Base-by-base conservation (phyloP, 345 rosid genomes). In the Populus simonii region DNA sequence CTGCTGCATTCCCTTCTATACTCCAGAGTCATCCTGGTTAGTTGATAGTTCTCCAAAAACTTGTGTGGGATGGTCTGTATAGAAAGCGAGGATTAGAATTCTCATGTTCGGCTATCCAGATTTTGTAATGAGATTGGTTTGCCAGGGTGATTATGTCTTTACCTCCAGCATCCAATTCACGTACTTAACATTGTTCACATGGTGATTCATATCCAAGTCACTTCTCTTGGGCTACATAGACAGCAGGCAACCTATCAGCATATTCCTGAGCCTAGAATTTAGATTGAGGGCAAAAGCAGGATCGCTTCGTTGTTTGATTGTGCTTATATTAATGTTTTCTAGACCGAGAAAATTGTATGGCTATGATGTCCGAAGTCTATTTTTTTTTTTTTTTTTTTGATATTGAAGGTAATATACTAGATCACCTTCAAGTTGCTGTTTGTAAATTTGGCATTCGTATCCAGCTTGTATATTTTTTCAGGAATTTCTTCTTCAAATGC, bases 91-190 rank as follows among this genome's bases (percentile, higher is more conserved):
- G 2, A 7, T 20, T 53, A 20, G 23, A 53, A 53, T 53, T 53
- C 61, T 20, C 23, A 18, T 53, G 61, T 7, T 53, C 18, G 10
- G 23, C 61, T 20, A 20, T 2, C 23, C 23, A 20, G 3, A 53
- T 31, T 49, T 12, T 23, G 59, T 53, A 53, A 18, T 53, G 23
- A 5, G 10, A 65, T 23, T 3, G 38, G 27, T 2, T 36, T 0
- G 51, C 55, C 5, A 29, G 11, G 15, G 4, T 20, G 33, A 8
- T 57, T 29, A 33, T 31, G 66, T 35, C 9, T 41, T 75, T 85
- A 89, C 93, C 93, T 91, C 95, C 22, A 89, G 82, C 93, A 87
- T 91, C 93, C 93, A 91, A 68, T 84, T 82, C 20, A 91, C 90
- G 33, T 89, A 91, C 81, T 87, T 88, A 49, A 91, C 93, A 84